Evolutionary conservation across 1,284 basidiomycete genomes (phyloP), one percentile per base, ranked within the genome.

Genomic region (Polyporus tsugae): DNA sequence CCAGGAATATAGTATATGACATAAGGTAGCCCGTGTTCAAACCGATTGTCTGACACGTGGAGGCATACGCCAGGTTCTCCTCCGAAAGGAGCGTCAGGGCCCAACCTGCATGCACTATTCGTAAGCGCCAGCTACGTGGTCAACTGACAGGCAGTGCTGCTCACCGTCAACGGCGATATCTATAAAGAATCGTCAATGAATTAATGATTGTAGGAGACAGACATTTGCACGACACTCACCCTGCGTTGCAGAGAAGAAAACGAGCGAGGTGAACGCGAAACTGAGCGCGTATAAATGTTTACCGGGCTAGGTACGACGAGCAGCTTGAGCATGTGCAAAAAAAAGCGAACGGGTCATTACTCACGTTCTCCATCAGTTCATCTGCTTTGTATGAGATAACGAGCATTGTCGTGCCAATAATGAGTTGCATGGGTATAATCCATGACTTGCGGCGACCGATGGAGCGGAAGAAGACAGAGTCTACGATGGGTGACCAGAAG

Each of bases 31-130:
- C 98, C 4, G 95, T 95, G 76, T 98, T 99, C 53, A 99, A 86
- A 22, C 98, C 98, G 67, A 99, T 95, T 0, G 98, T 99, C 80
- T 99, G 98, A 62, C 97, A 98, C 4, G 97, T 99, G 35, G 95
- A 97, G 6, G 98, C 98, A 77, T 98, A 99, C 25, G 96, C 95
- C 52, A 99, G 83, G 78, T 97, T 98, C 72, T 97, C 96, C 71
- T 96, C 91, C 1, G 97, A 99, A 64, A 99, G 89, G 57, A 99
- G 89, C 2, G 96, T 99, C 64, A 99, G 87, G 9, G 98, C 98
- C 98, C 98, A 99, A 52, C 96, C 94, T 93, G 70, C 38, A 33
- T 60, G 19, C n/a, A 17, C n/a, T n/a, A 7, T 2, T 5, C 13
- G 25, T 60, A 60, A 39, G 38, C 39, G 39, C 36, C 22, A 41